Percentiles rank a stretch among this genome's conserved stretches.
These are phyloP conservation scores for Zychaea mexicana DNA, from an alignment of 371 early-diverging fungal species.

Conservation along the genomic window DNA sequence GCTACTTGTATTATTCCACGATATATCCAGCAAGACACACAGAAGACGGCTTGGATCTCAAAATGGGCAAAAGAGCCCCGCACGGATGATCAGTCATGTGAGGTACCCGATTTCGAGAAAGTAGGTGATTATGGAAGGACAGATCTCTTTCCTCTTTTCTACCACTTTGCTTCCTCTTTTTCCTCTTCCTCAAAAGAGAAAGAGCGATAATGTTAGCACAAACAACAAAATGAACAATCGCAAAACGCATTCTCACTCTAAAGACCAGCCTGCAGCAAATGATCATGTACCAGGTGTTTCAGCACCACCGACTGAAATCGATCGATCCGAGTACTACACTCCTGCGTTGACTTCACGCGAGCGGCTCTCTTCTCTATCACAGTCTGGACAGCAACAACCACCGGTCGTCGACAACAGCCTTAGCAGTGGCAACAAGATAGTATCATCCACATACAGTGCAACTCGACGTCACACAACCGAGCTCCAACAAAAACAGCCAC, in stretches of 20 bases:
- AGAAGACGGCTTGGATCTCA: background rate
- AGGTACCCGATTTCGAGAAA: background rate
- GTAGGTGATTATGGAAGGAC: background rate
- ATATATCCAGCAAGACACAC: too few relatives aligned
- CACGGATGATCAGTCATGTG: background rate
- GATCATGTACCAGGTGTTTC: too few relatives aligned
- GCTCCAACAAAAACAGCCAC: too few relatives aligned
- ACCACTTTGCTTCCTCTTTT: background rate
- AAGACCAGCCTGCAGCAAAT: background rate
- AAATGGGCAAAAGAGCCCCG: background rate
- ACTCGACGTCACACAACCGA: too few relatives aligned
- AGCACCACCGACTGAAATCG: too few relatives aligned
- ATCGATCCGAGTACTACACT: background rate
- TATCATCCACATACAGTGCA: too few relatives aligned
- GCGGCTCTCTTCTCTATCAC: too few relatives aligned
- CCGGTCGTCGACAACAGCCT: too few relatives aligned
- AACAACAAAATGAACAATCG: background rate
- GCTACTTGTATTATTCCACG: too few relatives aligned
- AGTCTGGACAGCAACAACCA: too few relatives aligned
- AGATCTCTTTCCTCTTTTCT: background rate
- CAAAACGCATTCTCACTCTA: background rate
- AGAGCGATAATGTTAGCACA: background rate
- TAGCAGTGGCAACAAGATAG: too few relatives aligned
- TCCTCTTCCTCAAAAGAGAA: background rate
- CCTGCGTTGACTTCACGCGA: background rate